Evolutionary conservation across 106 monocot species (phyloP), one percentile per base, ranked within the genome.

Genomic region (Dactylorhiza incarnata): DNA sequence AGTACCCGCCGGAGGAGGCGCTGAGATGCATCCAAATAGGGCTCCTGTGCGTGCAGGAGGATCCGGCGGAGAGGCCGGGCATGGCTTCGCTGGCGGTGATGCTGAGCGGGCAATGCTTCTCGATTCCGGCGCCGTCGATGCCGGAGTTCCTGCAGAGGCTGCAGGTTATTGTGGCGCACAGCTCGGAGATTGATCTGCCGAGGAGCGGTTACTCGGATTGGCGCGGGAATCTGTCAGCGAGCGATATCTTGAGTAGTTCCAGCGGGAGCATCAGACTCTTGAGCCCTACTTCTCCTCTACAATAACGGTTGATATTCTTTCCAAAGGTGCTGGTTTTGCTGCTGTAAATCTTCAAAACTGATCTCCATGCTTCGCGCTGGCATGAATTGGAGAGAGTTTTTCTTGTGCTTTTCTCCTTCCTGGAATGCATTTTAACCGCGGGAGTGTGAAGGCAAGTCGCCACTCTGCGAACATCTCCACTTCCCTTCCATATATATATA

Each of bases 21-120:
- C 9, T 80, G 9, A 74, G 26, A 67, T 80, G 80, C 56, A 66
- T 80, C 9, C 74, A 80, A 48, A 66, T 80, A 46, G 80, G 74
- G 22, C 22, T 80, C 62, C 66, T 80, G 13, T 80, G 80, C 48
- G 80, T 80, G 9, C 74, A 80, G 43, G 80, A 74, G 48, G 14
- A 48, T 45, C 80, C 73, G 20, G 46, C 17, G 9, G 49, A 74
- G 19, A 72, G 80, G 37, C 80, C 80, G 37, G 49, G 62, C 16
- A 80, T 80, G 80, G 20, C 43, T 43, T 50, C 66, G 0, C 43
- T 80, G 14, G 22, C 66, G 0, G 29, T 62, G 5, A 80, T 80
- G 80, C 73, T 80, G 5, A 61, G 22, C 55, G 55, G 43, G 1
- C 50, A 54, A 17, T 71, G 50, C 55, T 7, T 25, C 0, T 20